Conservation (phyloP, 1,139 yeast genomes). For the Saccharomycopsis crataegensis region DNA sequence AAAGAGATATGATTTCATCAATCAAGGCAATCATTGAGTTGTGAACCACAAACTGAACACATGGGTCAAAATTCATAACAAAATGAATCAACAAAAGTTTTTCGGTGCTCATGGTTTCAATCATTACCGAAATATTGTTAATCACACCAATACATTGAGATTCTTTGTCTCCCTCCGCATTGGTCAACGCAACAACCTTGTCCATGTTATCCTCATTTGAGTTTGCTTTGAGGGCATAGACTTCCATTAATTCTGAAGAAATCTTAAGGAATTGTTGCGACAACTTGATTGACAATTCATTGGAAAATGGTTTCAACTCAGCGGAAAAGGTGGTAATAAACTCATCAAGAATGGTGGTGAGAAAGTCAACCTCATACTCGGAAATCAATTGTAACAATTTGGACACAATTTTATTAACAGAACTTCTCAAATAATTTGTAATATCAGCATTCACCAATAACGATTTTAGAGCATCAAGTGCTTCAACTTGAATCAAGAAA, state of each 20-base stretch:
- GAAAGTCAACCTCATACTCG: slow-evolving; percentile 77
- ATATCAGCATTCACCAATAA: slow-evolving; percentile 62
- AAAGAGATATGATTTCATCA: slow-evolving; percentile 72
- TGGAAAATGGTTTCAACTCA: slow-evolving; percentile 89
- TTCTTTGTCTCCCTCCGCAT: slow-evolving; percentile 58
- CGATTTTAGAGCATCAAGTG: slow-evolving; percentile 82
- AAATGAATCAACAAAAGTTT: slow-evolving; percentile 41
- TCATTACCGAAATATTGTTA: slow-evolving; percentile 81
- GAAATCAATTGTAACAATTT: slow-evolving; percentile 69
- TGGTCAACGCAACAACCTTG: slow-evolving; percentile 1
- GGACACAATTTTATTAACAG: slow-evolving; percentile 78
- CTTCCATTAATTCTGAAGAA: slow-evolving; percentile 57
- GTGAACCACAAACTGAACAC: slow-evolving; percentile 56
- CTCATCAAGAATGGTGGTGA: slow-evolving; percentile 88
- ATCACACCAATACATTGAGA: slow-evolving; percentile 84
- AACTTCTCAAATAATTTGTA: slow-evolving; percentile 57
- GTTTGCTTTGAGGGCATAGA: slow-evolving; percentile 26
- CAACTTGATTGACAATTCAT: slow-evolving; percentile 70
- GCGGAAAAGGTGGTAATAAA: slow-evolving; percentile 85
- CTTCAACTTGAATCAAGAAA: slow-evolving; percentile 78
- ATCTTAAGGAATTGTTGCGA: slow-evolving; percentile 72
- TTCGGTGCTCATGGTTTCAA: slow-evolving; percentile 76
- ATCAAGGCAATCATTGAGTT: slow-evolving; percentile 68
- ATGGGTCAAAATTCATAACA: slow-evolving; percentile 46
- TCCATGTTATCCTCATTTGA: slow-evolving; percentile 48